Conservation (phyloP, 1,284 basidiomycete genomes). For the Rhodotorula sp. region DNA sequence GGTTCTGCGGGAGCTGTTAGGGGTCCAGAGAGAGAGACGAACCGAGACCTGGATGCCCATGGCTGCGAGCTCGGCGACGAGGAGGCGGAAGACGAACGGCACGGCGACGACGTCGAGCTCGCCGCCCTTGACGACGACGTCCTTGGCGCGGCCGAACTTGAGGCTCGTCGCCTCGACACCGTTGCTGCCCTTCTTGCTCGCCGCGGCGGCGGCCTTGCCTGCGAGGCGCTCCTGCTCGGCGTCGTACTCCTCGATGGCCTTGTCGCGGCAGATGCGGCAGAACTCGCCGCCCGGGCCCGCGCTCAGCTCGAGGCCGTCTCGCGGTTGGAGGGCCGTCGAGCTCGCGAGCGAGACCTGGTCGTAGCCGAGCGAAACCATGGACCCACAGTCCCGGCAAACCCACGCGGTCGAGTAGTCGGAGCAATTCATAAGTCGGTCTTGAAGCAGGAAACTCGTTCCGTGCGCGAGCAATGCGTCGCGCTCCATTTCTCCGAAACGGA, state of each 20-base stretch:
- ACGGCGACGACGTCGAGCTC: constrained; percentile 91
- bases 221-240: constrained; percentile 44
- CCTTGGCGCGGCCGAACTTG: constrained; percentile 37
- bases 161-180: constrained; percentile 51
- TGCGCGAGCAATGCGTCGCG: constrained; percentile 97
- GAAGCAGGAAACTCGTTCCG: constrained; percentile 94
- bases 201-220: constrained; percentile 5
- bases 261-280: constrained; percentile 81
- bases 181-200: constrained; percentile 26
- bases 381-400: constrained; percentile 96
- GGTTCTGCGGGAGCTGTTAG: too few relatives aligned
- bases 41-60: constrained; percentile 56
- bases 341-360: constrained; percentile 71
- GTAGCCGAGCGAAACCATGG: constrained; percentile 91
- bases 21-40: too few relatives aligned
- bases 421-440: constrained; percentile 99
- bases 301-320: constrained; percentile 54
- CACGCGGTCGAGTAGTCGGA: constrained; percentile 98
- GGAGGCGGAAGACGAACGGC: constrained; percentile 90
- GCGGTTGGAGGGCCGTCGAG: constrained; percentile 57
- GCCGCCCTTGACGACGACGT: constrained; percentile 59
- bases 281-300: constrained; percentile 76
- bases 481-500: constrained; percentile 99
- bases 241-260: constrained; percentile 57
- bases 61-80: constrained; percentile 62